Evolutionary conservation across 495 filamentous ascomycete genomes (phyloP), one percentile per base, ranked within the genome.

Genomic region (Penicillium steckii): DNA sequence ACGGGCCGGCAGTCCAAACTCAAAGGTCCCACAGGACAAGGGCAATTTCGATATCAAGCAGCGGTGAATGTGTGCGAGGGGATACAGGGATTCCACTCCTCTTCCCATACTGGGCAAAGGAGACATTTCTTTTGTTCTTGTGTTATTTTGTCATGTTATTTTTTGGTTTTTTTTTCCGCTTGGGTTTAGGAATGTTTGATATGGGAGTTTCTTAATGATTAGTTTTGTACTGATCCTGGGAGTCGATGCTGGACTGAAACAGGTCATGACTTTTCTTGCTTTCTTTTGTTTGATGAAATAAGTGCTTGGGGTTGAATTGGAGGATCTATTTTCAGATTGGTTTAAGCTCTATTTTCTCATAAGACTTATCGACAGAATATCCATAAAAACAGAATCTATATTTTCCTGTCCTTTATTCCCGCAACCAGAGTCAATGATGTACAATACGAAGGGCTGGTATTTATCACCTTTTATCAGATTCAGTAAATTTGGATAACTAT

Each of bases 61-160:
- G 49, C 38, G 45, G 49, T 48, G 48, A 52, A 52, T 29, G 22
- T 33, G 24, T 26, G 50, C 38, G 15, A 44, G 48, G 29, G 33
- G 26, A 30, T 35, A 29, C 8, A 17, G 9, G 24, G 24, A 46
- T 27, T 37, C 18, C 33, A 15, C 33, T 2, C 15, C 8, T 37
- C 8, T 18, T 15, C 15, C 18, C 15, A 8, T 4, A 4, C 33
- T 35, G 13, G 15, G 33, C 33, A 37, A 10, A 3, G 33, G 8
- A 1, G 33, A 19, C 15, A 15, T 37, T 18, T 37, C 15, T 37
- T 8, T 37, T 35, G 12, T 35, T 37, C 18, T 37, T 2, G 1
- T 0, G 3, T 33, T 33, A 7, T 19, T 15, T 37, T 18, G n/a
- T n/a, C n/a, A n/a, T 37, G 3, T 15, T 37, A 6, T 18, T 10